Evolutionary conservation across 2,329 filamentous ascomycete genomes (phyloP), one percentile per base, ranked within the genome.

Genomic region (Claviceps sp.): DNA sequence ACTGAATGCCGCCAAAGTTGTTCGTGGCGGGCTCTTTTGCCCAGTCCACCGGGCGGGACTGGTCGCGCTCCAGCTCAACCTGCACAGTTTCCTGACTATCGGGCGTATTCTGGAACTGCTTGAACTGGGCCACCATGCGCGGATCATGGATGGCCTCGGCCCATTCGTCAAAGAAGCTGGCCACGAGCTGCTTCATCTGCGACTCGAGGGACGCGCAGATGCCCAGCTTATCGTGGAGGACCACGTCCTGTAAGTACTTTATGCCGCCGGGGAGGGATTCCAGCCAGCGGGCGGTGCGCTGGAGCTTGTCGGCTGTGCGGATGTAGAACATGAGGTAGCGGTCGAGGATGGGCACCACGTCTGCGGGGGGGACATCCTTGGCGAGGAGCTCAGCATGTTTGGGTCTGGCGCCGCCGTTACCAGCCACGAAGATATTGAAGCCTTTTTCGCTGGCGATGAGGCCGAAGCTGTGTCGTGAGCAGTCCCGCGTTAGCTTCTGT

Each of bases 291-390:
- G 89, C 89, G 26, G 89, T 95, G 48, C 89, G 80, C 67, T 95
- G 88, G 0, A 95, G 79, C 63, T 86, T 89, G 70, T 95, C 89
- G 45, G 88, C 89, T 0, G 90, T 94, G 58, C 88, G 86, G 61
- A 95, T 93, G 70, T 95, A 95, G 73, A 95, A 91, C 69, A 90
- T 88, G 23, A 95, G 77, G 62, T 93, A 95, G 45, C 90, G 83
- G 65, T 95, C 90, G 2, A 95, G 73, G 53, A 95, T 85, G 1
- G 87, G 81, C 8, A 95, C 76, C 8, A 95, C 83, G 60, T 94
- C 85, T 49, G 87, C 81, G 0, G 87, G 85, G 0, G 87, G 80
- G 0, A 95, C 88, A 60, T 95, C 88, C 64, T 89, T 90, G 54
- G 87, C 88, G 1, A 95, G 77, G 2, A 95, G 75, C 60, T 94